These are phyloP conservation scores for Aspergillus texensis DNA, from an alignment of 2,329 filamentous ascomycete genomes.

Conservation along the genomic window DNA sequence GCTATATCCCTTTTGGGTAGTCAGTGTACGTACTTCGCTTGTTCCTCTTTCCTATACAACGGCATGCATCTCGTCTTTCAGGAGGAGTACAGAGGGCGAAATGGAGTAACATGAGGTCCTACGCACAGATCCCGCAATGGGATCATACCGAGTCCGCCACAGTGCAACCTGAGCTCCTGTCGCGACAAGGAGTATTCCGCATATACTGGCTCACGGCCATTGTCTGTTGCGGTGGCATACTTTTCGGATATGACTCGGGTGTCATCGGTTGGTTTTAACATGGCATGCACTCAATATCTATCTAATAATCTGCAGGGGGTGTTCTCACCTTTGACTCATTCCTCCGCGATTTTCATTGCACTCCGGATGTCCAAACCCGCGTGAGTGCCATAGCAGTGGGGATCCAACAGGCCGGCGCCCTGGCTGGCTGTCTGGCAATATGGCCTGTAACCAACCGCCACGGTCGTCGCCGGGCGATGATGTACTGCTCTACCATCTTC, in stretches of 20 bases:
- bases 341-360: conserved; percentile 46
- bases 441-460: conserved; percentile 52
- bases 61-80: background rate
- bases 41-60: background rate
- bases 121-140: conserved; percentile 13
- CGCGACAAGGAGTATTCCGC: conserved; percentile 43
- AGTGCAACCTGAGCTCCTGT: background rate
- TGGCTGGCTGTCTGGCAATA: conserved; percentile 55
- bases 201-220: conserved; percentile 57
- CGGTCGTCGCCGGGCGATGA: conserved; percentile 51
- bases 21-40: background rate
- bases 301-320: conserved; percentile 36
- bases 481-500: conserved; percentile 51
- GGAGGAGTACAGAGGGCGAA: background rate
- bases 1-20: background rate
- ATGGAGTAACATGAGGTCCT: conserved; percentile 4
- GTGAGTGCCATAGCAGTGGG: conserved; percentile 54
- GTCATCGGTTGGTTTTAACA: conserved; percentile 40
- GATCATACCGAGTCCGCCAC: background rate
- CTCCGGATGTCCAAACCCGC: conserved; percentile 42
- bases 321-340: conserved; percentile 52
- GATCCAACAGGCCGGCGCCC: conserved; percentile 56
- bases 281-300: background rate
- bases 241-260: conserved; percentile 48
- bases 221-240: conserved; percentile 54